Base-by-base conservation (phyloP, 495 filamentous ascomycete genomes). In the Aspergillus funiculosus region DNA sequence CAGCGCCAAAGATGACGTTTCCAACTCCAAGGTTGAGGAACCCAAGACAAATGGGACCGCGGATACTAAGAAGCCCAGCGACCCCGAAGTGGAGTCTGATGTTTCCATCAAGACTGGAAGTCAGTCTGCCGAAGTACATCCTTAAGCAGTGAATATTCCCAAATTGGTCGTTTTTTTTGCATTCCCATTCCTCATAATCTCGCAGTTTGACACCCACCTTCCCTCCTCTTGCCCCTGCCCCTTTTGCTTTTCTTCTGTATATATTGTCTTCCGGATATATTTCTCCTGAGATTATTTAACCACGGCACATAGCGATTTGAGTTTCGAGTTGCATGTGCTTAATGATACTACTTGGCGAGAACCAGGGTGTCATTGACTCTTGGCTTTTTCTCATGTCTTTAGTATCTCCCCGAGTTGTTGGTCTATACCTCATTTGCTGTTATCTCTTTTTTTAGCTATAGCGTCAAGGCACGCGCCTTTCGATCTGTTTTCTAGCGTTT, bases 351-450 rank as follows among this genome's bases (percentile, higher is more conserved):
- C 13, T 38, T 37, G 17, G 35, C n/a, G n/a, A n/a, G n/a, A n/a
- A n/a, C n/a, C n/a, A n/a, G n/a, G n/a, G n/a, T n/a, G n/a, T n/a
- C n/a, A n/a, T n/a, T n/a, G n/a, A n/a, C n/a, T n/a, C n/a, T n/a
- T 26, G 34, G 30, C 43, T 44, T 48, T 28, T 43, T 43, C 39
- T 48, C 35, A 34, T 28, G 35, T 31, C 20, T 27, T 41, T 26
- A 21, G 3, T 35, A 9, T 28, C 34, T n/a, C n/a, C n/a, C n/a
- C n/a, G n/a, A n/a, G n/a, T 35, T 22, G 25, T 36, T 37, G 2
- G n/a, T n/a, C n/a, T n/a, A n/a, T n/a, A n/a, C n/a, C 13, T 41
- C 15, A 2, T 8, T 43, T 30, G 9, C 14, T 30, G 29, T 31
- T 26, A 10, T 43, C 20, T 18, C 11, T 30, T 42, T 24, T 42